Base-by-base conservation (phyloP, 345 rosid species). In the Capsella bursapastoris region DNA sequence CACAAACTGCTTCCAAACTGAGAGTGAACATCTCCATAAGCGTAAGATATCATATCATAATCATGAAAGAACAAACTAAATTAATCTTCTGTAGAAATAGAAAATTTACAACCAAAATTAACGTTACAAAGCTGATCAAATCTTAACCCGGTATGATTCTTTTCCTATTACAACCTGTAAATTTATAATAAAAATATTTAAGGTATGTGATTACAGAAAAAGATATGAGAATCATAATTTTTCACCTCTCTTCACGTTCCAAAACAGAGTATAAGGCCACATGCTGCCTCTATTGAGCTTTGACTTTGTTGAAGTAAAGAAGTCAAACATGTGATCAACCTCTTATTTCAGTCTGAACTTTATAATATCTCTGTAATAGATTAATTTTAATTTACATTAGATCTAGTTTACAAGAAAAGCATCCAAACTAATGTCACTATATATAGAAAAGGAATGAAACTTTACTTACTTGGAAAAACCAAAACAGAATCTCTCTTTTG, bases 211-310 rank as follows among this genome's bases (percentile, higher is more conserved):
- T 50, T 43, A 77, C 43, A 58, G 57, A 71, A 49, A 48, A 67
- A 65, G 72, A 71, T 77, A 71, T 50, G 68, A 29, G 14, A 66
- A 50, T 38, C 68, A 57, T 58, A 50, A 38, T 57, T 48, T 48
- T 72, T 72, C 77, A 78, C 77, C 55, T 72, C 77, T 78, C 57
- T 72, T 78, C 81, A 78, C 81, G 81, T 78, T 78, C 63, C 57
- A 66, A 34, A 72, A 51, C 77, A 71, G 76, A 64, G 72, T 66
- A 44, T 44, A 59, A 31, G 3, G 57, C 77, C 77, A 78, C 81
- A 72, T 78, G 81, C 72, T 77, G 47, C n/a, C 14, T 63, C 45
- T 45, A 68, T 38, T 9, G 25, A 77, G 65, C 61, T 70, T 70
- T 56, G 80, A 64, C 75, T 37, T 70, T 63, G 59, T 38, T 38